Evolutionary conservation across 2,329 filamentous ascomycete species (phyloP).

Genomic region (Drechslerella stenobrocha): DNA sequence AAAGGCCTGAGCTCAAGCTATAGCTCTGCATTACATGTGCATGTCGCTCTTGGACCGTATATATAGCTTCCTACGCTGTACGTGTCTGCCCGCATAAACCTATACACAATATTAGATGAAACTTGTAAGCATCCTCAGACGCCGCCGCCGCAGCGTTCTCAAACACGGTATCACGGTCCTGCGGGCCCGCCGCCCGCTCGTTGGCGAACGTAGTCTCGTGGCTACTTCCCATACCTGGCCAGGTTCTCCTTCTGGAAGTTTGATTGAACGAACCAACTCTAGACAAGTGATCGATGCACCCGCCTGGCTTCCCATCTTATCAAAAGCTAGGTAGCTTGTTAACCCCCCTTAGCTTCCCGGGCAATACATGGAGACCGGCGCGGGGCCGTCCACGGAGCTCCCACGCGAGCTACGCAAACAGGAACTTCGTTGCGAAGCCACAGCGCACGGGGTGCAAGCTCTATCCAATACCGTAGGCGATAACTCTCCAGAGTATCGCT

Average conservation of each 20-base stretch:
- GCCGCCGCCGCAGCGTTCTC: not conserved
- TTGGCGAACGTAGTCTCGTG: not conserved
- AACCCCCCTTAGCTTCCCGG: not conserved
- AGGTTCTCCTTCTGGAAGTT: constrained; percentile 21
- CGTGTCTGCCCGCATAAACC: not conserved
- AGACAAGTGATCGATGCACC: too few species aligned
- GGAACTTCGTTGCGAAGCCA: not conserved
- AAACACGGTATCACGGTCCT: constrained; percentile 9
- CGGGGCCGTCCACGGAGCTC: not conserved
- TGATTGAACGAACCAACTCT: constrained; percentile 39
- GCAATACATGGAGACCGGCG: not conserved
- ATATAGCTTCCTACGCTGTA: not conserved
- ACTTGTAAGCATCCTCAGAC: not conserved
- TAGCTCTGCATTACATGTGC: too few species aligned
- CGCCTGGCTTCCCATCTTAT: not conserved
- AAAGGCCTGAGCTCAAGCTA: too few species aligned
- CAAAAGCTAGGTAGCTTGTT: not conserved
- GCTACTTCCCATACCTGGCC: not conserved
- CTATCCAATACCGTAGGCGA: not conserved
- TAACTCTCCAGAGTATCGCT: not conserved
- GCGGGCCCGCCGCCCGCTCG: not conserved
- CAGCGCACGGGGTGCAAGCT: not conserved
- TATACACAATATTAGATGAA: too few species aligned
- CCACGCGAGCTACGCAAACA: constrained; percentile 2
- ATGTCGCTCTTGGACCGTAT: too few species aligned